Evolutionary conservation across 2,329 filamentous ascomycete species (phyloP).

Genomic region (Colletotrichum sp.): DNA sequence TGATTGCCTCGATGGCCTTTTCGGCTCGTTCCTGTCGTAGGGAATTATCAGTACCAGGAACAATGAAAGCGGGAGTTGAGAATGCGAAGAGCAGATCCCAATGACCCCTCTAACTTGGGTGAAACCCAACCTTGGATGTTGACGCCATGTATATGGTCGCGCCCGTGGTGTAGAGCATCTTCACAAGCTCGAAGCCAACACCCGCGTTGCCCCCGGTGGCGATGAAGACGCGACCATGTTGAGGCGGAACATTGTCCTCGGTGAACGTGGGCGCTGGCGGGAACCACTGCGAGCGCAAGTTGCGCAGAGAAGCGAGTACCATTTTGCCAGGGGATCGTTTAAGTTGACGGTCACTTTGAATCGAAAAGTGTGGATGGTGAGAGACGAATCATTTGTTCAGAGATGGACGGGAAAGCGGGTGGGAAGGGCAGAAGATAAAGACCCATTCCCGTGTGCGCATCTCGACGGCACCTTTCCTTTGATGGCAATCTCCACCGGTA

Average conservation of each 20-base stretch:
- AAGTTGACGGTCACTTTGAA: background rate
- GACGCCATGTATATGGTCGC: background rate
- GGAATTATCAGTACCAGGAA: background rate
- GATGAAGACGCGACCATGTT: background rate
- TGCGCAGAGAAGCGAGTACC: background rate
- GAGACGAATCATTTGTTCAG: background rate
- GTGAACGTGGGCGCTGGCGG: background rate
- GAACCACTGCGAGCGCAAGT: background rate
- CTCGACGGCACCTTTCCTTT: background rate
- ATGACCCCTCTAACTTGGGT: background rate
- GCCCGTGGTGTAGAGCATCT: background rate
- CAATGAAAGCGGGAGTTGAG: background rate
- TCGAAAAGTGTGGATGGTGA: background rate
- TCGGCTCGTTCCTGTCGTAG: background rate
- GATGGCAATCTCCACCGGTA: background rate
- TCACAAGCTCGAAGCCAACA: background rate
- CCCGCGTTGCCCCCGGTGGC: background rate
- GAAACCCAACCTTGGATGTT: background rate
- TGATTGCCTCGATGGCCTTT: background rate
- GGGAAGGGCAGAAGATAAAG: background rate
- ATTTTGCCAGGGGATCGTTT: background rate
- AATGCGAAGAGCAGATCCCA: background rate
- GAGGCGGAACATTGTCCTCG: background rate
- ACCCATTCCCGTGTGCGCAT: background rate
- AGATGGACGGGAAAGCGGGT: rapidly evolving